These are phyloP conservation scores for Pelagophyceae sp. DNA, from an alignment of 352 stramenopile genomes.

Conservation along the genomic window DNA sequence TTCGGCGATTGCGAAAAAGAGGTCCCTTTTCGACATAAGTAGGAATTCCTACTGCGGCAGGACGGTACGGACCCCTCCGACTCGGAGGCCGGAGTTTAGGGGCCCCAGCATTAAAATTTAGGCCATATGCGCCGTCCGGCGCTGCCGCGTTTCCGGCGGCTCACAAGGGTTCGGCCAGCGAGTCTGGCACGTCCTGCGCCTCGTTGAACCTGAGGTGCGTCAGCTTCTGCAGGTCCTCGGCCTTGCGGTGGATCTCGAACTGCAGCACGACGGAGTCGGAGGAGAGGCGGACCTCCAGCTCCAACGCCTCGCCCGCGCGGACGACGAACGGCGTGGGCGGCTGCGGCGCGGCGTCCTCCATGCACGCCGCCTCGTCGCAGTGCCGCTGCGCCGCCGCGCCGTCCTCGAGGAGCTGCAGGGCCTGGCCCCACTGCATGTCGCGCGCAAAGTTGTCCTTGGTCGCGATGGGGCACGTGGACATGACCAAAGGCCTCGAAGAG, in stretches of 20 bases:
- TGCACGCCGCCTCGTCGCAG: not conserved
- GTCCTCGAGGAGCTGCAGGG: conserved; percentile 14
- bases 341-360: not conserved
- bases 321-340: not conserved
- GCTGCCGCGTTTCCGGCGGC: too few species aligned
- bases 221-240: not conserved
- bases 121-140: too few species aligned
- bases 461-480: conserved; percentile 1
- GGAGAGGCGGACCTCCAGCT: not conserved
- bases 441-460: conserved; percentile 3
- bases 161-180: too few species aligned
- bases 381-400: not conserved
- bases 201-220: not conserved
- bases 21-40: too few species aligned
- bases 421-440: conserved; percentile 21
- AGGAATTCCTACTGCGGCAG: too few species aligned
- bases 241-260: not conserved
- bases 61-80: too few species aligned
- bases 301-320: not conserved
- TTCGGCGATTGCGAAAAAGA: too few species aligned
- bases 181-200: not conserved
- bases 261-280: conserved; percentile 15
- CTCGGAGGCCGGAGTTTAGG: too few species aligned
- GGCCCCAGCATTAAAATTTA: too few species aligned
- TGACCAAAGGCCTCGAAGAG: not conserved